Percentiles rank a stretch among this genome's conserved stretches.
Evolutionary conservation across 768 basidiomycete species (phyloP).

Genomic region (Auriculariales sp.): DNA sequence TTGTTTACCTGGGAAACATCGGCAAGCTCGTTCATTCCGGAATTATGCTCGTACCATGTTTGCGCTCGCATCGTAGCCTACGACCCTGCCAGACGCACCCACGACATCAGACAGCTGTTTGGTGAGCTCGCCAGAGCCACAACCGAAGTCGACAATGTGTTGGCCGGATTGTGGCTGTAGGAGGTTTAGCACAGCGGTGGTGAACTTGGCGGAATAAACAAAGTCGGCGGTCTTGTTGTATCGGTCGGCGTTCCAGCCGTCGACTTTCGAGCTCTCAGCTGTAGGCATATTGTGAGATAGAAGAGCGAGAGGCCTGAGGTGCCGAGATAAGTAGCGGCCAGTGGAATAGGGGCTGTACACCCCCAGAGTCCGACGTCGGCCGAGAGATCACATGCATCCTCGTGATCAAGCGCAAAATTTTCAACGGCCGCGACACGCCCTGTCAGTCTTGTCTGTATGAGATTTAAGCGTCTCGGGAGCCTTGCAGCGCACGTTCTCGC

Average conservation of each 20-base stretch:
- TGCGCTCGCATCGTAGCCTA: conserved; percentile 56
- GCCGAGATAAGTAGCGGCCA: no score
- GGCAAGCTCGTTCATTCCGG: background rate
- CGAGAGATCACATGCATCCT: no score
- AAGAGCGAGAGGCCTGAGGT: no score
- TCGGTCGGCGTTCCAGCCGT: conserved; percentile 41
- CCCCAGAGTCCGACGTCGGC: no score
- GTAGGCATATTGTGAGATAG: no score
- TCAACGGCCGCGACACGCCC: no score
- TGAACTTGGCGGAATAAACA: conserved; percentile 43
- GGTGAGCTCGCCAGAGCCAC: conserved; percentile 72
- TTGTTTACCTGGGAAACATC: conserved; percentile 31
- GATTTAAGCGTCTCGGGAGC: no score
- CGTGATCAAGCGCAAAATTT: no score
- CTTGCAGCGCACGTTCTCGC: no score
- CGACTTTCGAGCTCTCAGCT: no score
- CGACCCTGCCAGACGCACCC: conserved; percentile 31
- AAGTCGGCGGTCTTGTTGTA: conserved; percentile 57
- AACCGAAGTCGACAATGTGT: conserved; percentile 62
- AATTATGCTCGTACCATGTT: conserved; percentile 46
- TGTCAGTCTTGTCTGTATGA: no score
- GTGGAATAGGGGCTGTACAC: no score
- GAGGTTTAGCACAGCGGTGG: conserved; percentile 37
- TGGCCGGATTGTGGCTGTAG: conserved; percentile 54
- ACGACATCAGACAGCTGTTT: conserved; percentile 40